A percentile compares a stretch with the other conserved stretches of the same genome.
These are phyloP conservation scores for Cryptosporidium bovis DNA, from an alignment of 169 alveolate genomes.

Conservation along the genomic window DNA sequence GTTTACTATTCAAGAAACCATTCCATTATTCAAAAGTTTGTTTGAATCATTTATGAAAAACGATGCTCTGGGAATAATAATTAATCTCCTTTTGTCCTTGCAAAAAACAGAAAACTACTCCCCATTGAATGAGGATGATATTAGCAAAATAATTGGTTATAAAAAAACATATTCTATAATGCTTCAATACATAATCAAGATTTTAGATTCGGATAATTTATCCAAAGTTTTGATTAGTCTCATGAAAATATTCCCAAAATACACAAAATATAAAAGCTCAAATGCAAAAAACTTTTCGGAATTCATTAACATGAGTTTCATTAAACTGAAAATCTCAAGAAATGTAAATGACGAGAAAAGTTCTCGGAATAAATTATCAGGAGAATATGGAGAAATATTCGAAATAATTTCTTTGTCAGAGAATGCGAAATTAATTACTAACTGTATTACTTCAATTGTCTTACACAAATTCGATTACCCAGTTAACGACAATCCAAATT, in stretches of 20 bases:
- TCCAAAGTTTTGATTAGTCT: conserved; percentile 9
- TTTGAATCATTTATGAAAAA: conserved; percentile 32
- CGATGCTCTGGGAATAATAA: conserved; percentile 27
- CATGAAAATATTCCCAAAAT: conserved; percentile 58
- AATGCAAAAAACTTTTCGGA: not conserved
- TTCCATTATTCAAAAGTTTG: conserved; percentile 20
- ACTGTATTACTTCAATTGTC: conserved; percentile 27
- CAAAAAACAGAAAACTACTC: conserved; percentile 5
- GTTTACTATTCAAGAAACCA: conserved; percentile 36
- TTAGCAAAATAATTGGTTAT: not conserved
- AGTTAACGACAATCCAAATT: not conserved
- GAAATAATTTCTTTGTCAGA: conserved; percentile 53
- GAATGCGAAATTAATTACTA: conserved; percentile 15
- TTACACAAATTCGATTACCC: conserved; percentile 61
- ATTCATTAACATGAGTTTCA: conserved; percentile 3
- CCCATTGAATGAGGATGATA: not conserved
- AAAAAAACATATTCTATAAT: conserved; percentile 27
- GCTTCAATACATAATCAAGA: conserved; percentile 17
- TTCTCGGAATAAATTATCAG: not conserved
- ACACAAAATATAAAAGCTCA: conserved; percentile 5
- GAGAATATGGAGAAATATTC: not conserved
- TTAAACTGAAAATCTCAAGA: conserved; percentile 10
- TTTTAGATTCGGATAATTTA: conserved; percentile 32
- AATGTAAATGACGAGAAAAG: not conserved
- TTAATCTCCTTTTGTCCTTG: conserved; percentile 6